Conservation (phyloP, 345 rosid species). For the Rhizophora apiculata region DNA sequence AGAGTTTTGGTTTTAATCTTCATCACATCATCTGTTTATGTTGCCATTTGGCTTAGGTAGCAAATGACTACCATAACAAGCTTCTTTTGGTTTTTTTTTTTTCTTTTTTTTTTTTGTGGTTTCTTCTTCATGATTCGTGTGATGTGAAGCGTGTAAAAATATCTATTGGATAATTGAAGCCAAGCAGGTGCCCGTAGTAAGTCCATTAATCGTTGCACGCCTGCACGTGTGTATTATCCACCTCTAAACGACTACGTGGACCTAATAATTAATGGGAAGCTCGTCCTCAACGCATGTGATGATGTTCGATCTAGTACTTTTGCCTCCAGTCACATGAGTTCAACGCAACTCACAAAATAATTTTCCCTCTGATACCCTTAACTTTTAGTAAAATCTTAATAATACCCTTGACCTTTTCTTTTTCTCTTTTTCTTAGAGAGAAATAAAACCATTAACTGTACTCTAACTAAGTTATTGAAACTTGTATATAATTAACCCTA, state of each 20-base stretch:
- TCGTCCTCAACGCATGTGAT: background rate
- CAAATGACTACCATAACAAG: background rate
- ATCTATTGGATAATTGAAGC: background rate
- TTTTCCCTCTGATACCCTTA: too few relatives aligned
- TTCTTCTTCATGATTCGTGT: too few relatives aligned
- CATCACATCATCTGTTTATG: conserved; percentile 18
- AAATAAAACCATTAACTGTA: too few relatives aligned
- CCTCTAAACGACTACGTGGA: conserved; percentile 1
- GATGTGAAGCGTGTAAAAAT: background rate
- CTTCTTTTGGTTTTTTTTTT: background rate
- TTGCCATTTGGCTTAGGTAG: background rate
- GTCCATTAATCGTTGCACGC: conserved; percentile 16
- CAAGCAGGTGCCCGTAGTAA: background rate
- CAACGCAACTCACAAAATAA: too few relatives aligned
- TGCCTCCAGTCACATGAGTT: too few relatives aligned
- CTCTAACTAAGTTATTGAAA: too few relatives aligned
- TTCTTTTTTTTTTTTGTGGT: too few relatives aligned
- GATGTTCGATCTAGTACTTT: too few relatives aligned
- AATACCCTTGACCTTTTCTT: too few relatives aligned
- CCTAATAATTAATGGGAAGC: conserved; percentile 18
- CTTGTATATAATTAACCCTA: too few relatives aligned
- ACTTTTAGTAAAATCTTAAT: too few relatives aligned
- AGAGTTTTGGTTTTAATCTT: conserved; percentile 13
- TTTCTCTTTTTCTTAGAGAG: too few relatives aligned
- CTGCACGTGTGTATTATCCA: conserved; percentile 8